Evolutionary conservation across 2,329 filamentous ascomycete genomes (phyloP), one percentile per base, ranked within the genome.

Genomic region (Penicillium sp.): DNA sequence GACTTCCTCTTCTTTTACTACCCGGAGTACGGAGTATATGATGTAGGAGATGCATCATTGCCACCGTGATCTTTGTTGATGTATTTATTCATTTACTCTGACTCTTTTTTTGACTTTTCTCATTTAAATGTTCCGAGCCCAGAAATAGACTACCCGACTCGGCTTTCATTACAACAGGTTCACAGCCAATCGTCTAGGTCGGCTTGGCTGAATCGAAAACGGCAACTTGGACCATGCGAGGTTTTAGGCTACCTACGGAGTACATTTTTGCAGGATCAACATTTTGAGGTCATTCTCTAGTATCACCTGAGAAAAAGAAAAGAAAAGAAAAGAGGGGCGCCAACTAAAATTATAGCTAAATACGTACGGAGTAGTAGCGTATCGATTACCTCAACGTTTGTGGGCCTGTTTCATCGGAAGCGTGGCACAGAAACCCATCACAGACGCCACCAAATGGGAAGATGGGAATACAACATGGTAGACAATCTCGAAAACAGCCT

Each of bases 21-120:
- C 36, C 29, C n/a, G 25, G 21, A 19, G 7, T 31, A 29, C 58
- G 65, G 64, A 67, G 60, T 66, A 64, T 62, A 67, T 67, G 64
- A 67, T 65, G 64, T 64, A 65, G 56, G 49, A 59, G 58, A 60
- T 64, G 63, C 65, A 66, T 66, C 61, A 63, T 66, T 55, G 60
- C 63, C 61, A 60, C 62, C 59, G 57, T 59, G 44, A 45, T 44
- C 50, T 36, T 45, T 36, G 27, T 52, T 25, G 9, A 17, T 51
- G 35, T 17, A 15, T 31, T 25, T 10, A 3, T 19, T 44, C 17
- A 7, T 43, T 42, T n/a, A 19, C 12, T 9, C n/a, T 44, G 17
- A 23, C 19, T 58, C 41, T 43, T 43, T 57, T 56, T 61, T 42
- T 23, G 19, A 31, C 27, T 33, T 45, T 42, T 31, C 19, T 27